These are phyloP conservation scores for Microdochium trichocladiopsis DNA, from an alignment of 2,329 filamentous ascomycete genomes.

Conservation along the genomic window DNA sequence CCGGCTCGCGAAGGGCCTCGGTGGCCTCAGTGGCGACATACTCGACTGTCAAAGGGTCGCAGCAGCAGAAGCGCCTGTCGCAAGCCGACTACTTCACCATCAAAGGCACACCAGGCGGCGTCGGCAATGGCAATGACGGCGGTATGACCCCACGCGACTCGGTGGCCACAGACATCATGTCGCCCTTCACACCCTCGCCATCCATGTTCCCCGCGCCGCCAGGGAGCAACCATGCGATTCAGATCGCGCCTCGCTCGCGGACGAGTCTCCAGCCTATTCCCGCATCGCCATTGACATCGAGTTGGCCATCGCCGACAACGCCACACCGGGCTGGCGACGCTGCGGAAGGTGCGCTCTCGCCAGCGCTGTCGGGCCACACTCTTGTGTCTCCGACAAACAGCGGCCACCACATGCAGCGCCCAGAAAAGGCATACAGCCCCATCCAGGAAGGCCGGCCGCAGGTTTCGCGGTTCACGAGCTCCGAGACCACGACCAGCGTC, in stretches of 20 bases:
- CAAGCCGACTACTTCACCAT: not conserved
- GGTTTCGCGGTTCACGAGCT: not conserved
- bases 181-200: not conserved
- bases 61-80: not conserved
- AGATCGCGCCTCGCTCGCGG: not conserved
- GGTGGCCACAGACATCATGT: not conserved
- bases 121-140: too few relatives aligned
- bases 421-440: not conserved
- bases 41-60: not conserved
- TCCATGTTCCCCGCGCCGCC: not conserved
- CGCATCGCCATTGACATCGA: not conserved
- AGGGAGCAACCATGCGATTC: not conserved
- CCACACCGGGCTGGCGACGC: not conserved
- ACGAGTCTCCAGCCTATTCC: not conserved
- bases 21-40: not conserved
- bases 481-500: not conserved
- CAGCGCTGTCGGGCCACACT: not conserved
- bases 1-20: not conserved
- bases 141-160: not conserved
- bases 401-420: not conserved
- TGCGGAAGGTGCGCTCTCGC: not conserved
- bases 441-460: not conserved
- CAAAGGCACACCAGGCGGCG: too few relatives aligned
- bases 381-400: not conserved
- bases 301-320: not conserved